Evolutionary conservation across 1,284 basidiomycete species (phyloP).

Genomic region (Pulchroboletus neoregius): DNA sequence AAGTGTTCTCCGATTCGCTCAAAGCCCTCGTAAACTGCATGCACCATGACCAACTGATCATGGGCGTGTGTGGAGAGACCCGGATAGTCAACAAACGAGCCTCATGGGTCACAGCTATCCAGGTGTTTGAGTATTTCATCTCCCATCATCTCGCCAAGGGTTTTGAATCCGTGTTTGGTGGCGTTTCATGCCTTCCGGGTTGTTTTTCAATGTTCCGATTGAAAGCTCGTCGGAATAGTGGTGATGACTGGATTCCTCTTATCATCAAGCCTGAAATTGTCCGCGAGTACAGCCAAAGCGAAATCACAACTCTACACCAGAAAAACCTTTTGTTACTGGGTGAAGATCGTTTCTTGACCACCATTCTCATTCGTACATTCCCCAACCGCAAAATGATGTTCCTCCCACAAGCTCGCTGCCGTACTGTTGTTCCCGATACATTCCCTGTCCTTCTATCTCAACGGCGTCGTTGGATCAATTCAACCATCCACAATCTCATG

Average conservation of each 20-base stretch:
- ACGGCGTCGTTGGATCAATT: conserved; percentile 99
- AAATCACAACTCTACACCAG: conserved; percentile 93
- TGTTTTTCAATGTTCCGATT: conserved; percentile 99
- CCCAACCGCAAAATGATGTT: conserved; percentile 99
- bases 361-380: conserved; percentile 92
- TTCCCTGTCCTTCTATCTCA: conserved; percentile 94
- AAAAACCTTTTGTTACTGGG: conserved; percentile 96
- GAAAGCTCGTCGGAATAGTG: conserved; percentile 84
- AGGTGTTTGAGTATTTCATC: conserved; percentile 99
- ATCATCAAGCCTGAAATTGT: conserved; percentile 98
- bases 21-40: conserved; percentile 92
- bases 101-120: conserved; percentile 98
- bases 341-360: conserved; percentile 98
- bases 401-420: conserved; percentile 91
- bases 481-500: conserved; percentile 99
- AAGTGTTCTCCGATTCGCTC: conserved; percentile 84
- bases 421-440: conserved; percentile 95
- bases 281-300: conserved; percentile 92
- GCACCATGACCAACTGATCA: conserved; percentile 98
- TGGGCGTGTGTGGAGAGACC: conserved; percentile 99
- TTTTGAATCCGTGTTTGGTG: conserved; percentile 98
- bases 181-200: conserved; percentile 97
- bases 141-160: conserved; percentile 98
- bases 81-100: conserved; percentile 97
- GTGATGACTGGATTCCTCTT: conserved; percentile 97